A percentile compares a stretch with the other conserved stretches of the same genome.
These are phyloP conservation scores for Citrullus amarus DNA, from an alignment of 306 rosid species.

Conservation along the genomic window DNA sequence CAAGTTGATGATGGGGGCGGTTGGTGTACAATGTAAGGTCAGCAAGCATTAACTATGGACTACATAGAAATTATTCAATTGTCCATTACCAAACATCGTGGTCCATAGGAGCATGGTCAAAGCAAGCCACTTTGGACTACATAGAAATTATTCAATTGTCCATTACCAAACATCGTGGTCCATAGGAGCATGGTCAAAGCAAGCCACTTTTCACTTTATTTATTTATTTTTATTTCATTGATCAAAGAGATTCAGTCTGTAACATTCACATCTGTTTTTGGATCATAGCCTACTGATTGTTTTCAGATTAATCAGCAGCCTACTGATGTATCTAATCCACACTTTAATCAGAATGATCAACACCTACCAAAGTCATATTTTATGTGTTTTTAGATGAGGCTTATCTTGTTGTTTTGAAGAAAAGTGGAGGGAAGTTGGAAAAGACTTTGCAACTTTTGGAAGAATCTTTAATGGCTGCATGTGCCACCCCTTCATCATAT, in stretches of 20 bases:
- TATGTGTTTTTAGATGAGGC: not conserved
- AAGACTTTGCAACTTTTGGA: constrained; percentile 3
- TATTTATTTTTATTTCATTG: not conserved
- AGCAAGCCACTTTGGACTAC: not conserved
- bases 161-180: not conserved
- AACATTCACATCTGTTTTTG: not conserved
- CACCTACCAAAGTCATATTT: not conserved
- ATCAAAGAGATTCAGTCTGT: not conserved
- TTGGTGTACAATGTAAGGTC: not conserved
- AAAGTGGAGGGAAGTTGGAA: not conserved
- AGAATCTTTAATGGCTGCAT: not conserved
- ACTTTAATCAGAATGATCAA: not conserved
- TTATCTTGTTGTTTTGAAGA: not conserved
- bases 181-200: not conserved
- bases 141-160: not conserved
- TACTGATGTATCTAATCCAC: not conserved
- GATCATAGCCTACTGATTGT: not conserved
- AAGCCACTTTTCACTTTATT: not conserved
- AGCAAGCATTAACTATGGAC: not conserved
- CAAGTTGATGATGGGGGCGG: not conserved
- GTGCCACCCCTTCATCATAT: not conserved
- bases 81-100: not conserved
- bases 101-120: not conserved
- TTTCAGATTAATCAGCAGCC: not conserved
- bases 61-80: not conserved